Evolutionary conservation across 352 stramenopile genomes (phyloP).

Genomic region (Pythium coloratum): DNA sequence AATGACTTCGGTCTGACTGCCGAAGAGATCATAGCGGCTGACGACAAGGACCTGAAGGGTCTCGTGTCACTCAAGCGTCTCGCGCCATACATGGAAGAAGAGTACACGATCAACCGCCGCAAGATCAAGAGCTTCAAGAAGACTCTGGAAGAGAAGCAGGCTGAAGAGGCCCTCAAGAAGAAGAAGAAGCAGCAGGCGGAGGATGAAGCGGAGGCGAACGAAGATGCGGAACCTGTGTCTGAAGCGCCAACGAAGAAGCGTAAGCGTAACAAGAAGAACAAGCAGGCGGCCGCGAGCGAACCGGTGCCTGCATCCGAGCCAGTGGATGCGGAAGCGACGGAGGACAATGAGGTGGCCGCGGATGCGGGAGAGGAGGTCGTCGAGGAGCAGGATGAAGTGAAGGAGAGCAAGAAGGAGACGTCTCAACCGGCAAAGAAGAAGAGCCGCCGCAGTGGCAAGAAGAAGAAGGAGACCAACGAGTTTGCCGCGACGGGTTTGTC

Average conservation of each 20-base stretch:
- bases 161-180: conserved; percentile 48
- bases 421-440: conserved; percentile 37
- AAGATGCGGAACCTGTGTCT: conserved; percentile 21
- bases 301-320: not conserved
- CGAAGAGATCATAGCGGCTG: conserved; percentile 97
- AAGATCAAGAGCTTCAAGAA: conserved; percentile 69
- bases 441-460: conserved; percentile 60
- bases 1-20: conserved; percentile 97
- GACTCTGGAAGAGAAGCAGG: conserved; percentile 61
- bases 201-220: conserved; percentile 18
- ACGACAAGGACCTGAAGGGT: conserved; percentile 95
- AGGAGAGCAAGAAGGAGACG: not conserved
- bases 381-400: conserved; percentile 10
- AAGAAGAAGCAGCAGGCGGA: conserved; percentile 35
- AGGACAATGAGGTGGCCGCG: conserved; percentile 14
- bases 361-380: not conserved
- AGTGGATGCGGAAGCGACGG: conserved; percentile 17
- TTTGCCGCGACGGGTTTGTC: conserved; percentile 58
- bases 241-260: conserved; percentile 59
- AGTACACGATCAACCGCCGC: conserved; percentile 66
- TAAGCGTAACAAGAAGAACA: conserved; percentile 68
- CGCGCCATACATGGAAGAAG: conserved; percentile 92
- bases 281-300: conserved; percentile 24
- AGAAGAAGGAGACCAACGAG: conserved; percentile 49
- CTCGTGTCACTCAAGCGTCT: conserved; percentile 98